Base-by-base conservation (phyloP, 2,329 filamentous ascomycete species). In the Fusarium zealandicum region DNA sequence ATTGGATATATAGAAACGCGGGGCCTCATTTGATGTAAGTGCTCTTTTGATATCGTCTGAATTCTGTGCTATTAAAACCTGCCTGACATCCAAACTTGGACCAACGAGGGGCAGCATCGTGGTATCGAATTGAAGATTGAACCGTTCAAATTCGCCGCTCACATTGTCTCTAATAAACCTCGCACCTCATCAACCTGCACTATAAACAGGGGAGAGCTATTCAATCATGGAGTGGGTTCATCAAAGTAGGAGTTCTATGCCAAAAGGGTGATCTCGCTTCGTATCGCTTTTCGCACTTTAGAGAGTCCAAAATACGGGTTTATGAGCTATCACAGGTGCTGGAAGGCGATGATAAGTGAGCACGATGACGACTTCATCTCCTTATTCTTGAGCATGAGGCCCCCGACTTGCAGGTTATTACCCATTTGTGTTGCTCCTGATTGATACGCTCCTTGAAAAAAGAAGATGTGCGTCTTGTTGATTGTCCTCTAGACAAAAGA, bases 361-460 rank as follows among this genome's bases (percentile, higher is more conserved):
- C 51, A 59, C 39, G 54, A 55, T 48, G 59, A 60, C 59, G 59
- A 63, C 46, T 60, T 39, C 27, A 62, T 39, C 54, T 39, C 41
- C 12, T 16, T 37, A 42, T 42, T 12, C 27, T 13, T 36, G 47
- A 60, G 54, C 59, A 63, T 54, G 59, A 63, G 59, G 59, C 37
- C 44, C 47, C 27, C 32, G 31, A 31, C 32, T 27, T n/a, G 31
- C 50, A 62, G 35, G 32, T 28, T 51, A 54, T 32, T 32, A 31
- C 17, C 51, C n/a, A 32, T 40, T 39, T 59, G 58, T 62, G 54
- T 55, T 59, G 58, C 58, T 53, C 28, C 22, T 16, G 39, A 22
- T 25, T 18, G 25, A 59, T 50, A 50, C 57, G 45, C 42, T 13
- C 40, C 36, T 47, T 35, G 14, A 45, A 42, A 51, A 54, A 30